Conservation (phyloP, 441 rosid genomes). For the Dalechampia spathulata region DNA sequence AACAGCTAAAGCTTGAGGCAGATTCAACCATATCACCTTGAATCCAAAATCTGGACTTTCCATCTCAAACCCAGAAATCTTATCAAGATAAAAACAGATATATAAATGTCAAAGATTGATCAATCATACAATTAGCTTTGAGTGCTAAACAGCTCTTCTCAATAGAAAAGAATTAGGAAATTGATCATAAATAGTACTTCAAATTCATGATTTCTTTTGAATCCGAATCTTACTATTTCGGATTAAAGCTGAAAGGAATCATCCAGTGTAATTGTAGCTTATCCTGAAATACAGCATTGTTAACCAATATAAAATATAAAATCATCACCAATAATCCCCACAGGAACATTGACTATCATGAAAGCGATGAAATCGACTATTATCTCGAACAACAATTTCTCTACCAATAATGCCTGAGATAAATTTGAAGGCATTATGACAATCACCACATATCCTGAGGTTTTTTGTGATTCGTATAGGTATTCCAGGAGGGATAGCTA, state of each 20-base stretch:
- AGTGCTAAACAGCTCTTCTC: too few relatives aligned
- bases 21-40: slow-evolving; percentile 72
- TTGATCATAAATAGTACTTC: too few relatives aligned
- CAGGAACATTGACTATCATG: slow-evolving; percentile 57
- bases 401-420: slow-evolving; percentile 49
- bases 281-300: too few relatives aligned
- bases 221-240: too few relatives aligned
- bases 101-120: too few relatives aligned
- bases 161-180: too few relatives aligned
- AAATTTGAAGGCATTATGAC: slow-evolving; percentile 74
- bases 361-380: slow-evolving; percentile 68
- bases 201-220: too few relatives aligned
- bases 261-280: too few relatives aligned
- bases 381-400: slow-evolving; percentile 79
- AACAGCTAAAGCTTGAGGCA: slow-evolving; percentile 46
- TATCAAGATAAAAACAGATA: not conserved
- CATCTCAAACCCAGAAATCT: slow-evolving; percentile 74
- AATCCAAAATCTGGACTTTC: slow-evolving; percentile 60
- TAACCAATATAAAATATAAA: too few relatives aligned
- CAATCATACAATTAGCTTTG: too few relatives aligned
- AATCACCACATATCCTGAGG: slow-evolving; percentile 85
- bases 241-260: too few relatives aligned
- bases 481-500: slow-evolving; percentile 45
- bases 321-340: slow-evolving; percentile 59
- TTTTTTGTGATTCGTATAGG: slow-evolving; percentile 86